phyloP scores from a whole-genome alignment of 257 asterid species.

The Lycium ferocissimum region DNA sequence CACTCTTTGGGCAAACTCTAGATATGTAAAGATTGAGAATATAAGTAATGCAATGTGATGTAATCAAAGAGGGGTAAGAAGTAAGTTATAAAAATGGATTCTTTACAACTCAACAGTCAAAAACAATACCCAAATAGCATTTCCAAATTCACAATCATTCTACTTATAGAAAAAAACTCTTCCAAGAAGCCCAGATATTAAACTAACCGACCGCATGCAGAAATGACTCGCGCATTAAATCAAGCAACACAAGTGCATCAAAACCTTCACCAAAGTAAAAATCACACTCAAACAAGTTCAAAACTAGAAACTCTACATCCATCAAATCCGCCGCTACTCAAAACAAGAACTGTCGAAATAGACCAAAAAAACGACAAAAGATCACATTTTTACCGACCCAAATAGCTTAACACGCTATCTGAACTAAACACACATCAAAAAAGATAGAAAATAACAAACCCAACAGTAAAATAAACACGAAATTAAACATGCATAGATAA shows the following conservation, averaged over 20 bases:
- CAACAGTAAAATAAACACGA: not conserved
- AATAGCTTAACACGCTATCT: not conserved
- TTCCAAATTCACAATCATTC: constrained; percentile 29
- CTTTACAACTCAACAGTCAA: not conserved
- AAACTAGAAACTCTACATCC: constrained; percentile 4
- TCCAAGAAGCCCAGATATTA: not conserved
- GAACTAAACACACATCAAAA: not conserved
- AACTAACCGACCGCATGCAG: constrained; percentile 3
- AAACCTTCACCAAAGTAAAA: not conserved
- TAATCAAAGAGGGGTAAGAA: constrained; percentile 19
- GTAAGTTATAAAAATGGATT: constrained; percentile 18
- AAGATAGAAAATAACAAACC: not conserved
- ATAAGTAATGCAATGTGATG: constrained; percentile 4
- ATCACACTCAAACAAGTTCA: constrained; percentile 2
- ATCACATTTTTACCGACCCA: not conserved
- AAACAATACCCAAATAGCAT: constrained; percentile 15
- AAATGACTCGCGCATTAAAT: constrained; percentile 30
- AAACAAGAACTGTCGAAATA: not conserved
- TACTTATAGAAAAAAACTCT: constrained; percentile 26
- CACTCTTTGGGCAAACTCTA: constrained; percentile 1
- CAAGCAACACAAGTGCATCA: constrained; percentile 29
- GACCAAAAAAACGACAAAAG: not conserved
- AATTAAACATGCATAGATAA: constrained; percentile 41
- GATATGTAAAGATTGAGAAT: constrained; percentile 7
- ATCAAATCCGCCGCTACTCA: constrained; percentile 8